These are phyloP conservation scores for Russula griseocarnosa DNA, from an alignment of 768 basidiomycete species.

Conservation along the genomic window DNA sequence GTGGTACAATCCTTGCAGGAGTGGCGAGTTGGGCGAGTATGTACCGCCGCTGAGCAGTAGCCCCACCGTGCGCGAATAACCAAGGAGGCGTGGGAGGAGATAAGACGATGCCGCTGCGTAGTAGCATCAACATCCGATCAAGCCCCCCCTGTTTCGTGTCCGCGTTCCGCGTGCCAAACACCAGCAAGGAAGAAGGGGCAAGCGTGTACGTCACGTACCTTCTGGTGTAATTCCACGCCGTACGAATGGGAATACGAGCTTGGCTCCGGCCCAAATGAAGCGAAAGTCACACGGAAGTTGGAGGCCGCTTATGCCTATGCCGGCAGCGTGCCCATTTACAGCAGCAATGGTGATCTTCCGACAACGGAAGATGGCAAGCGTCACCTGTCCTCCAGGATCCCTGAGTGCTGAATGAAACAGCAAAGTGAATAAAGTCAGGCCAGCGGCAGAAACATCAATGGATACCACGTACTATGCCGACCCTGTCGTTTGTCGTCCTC, in stretches of 20 bases:
- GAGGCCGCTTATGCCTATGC: constrained; percentile 47
- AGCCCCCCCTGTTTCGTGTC: too few relatives aligned
- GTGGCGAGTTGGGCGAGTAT: constrained; percentile 43
- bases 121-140: neutral
- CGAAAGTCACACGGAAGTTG: constrained; percentile 53
- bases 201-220: constrained; percentile 34
- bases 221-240: constrained; percentile 48
- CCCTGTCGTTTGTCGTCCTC: constrained; percentile 46
- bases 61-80: constrained; percentile 48
- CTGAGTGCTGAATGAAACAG: constrained; percentile 40
- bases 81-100: constrained; percentile 53
- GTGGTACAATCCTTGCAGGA: constrained; percentile 45
- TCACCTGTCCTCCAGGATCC: constrained; percentile 46
- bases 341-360: constrained; percentile 53
- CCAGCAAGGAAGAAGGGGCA: neutral
- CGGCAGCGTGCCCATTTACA: constrained; percentile 51
- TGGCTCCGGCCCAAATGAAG: constrained; percentile 50
- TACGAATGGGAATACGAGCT: constrained; percentile 48
- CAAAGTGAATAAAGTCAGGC: neutral
- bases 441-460: neutral
- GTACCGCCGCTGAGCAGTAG: constrained; percentile 49
- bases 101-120: constrained; percentile 40
- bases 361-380: constrained; percentile 48
- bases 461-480: constrained; percentile 39
- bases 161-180: neutral